Percentiles rank a stretch among this genome's conserved stretches.
phyloP scores from a whole-genome alignment of 495 filamentous ascomycete genomes.

The Aspergillus sparsus region DNA sequence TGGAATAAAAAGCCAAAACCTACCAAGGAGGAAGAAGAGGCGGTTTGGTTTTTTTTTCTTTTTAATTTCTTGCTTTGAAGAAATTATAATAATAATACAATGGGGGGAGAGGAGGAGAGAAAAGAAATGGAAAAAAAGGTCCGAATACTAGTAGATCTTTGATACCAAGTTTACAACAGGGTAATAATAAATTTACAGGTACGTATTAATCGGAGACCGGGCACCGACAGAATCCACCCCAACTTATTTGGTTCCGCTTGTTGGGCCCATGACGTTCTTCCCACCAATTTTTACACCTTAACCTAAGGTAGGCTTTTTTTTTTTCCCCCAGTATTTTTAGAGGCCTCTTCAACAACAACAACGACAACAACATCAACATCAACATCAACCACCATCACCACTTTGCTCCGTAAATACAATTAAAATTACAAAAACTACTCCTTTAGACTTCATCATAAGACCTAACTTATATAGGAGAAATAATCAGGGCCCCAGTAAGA shows the following conservation, averaged over 20 bases:
- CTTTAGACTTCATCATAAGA: too few relatives aligned
- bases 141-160: conserved; percentile 6
- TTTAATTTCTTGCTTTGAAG: not conserved
- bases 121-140: conserved; percentile 14
- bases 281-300: conserved; percentile 20
- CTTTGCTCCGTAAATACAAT: too few relatives aligned
- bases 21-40: conserved; percentile 11
- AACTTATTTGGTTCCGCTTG: conserved; percentile 14
- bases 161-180: not conserved
- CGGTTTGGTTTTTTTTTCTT: conserved; percentile 5
- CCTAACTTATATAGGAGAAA: too few relatives aligned
- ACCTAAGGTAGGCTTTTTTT: too few relatives aligned
- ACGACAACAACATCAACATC: too few relatives aligned
- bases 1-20: conserved; percentile 12
- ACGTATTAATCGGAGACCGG: conserved; percentile 14
- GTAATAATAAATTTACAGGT: not conserved
- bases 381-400: too few relatives aligned
- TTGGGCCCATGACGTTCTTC: conserved; percentile 25
- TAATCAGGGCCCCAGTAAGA: too few relatives aligned
- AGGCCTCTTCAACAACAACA: not conserved
- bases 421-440: too few relatives aligned
- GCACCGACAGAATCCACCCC: conserved; percentile 15
- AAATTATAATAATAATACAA: conserved; percentile 14
- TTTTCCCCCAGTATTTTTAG: too few relatives aligned
- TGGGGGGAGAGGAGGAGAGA: not conserved